These are phyloP conservation scores for Sphaceloma murrayae DNA, from an alignment of 2,329 filamentous ascomycete species.

Conservation along the genomic window DNA sequence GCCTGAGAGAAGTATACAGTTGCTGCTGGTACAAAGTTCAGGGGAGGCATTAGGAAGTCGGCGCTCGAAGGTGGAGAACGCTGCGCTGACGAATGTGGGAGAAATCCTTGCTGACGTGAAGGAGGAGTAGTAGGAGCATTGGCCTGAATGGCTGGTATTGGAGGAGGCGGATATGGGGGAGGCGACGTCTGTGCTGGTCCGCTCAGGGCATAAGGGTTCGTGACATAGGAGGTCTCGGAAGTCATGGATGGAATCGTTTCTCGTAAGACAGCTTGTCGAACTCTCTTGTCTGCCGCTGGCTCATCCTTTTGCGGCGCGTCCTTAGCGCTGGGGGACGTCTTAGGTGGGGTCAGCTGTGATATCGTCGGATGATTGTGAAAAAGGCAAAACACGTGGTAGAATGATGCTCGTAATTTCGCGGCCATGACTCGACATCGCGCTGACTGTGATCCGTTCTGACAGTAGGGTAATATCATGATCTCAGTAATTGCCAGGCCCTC, in stretches of 20 bases:
- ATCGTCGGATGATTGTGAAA: conserved; percentile 87
- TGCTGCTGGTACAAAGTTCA: conserved; percentile 76
- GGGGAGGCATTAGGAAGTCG: conserved; percentile 68
- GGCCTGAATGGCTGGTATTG: conserved; percentile 20
- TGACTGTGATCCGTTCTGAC: conserved; percentile 62
- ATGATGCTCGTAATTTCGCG: conserved; percentile 84
- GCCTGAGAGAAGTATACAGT: conserved; percentile 73
- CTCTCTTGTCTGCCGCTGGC: conserved; percentile 21
- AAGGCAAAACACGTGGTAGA: conserved; percentile 92
- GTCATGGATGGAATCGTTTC: conserved; percentile 41
- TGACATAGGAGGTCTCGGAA: conserved; percentile 43
- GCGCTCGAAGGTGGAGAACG: conserved; percentile 38
- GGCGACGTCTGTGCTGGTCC: conserved; percentile 35
- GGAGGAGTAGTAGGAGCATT: conserved; percentile 27
- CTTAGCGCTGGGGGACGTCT: neutral
- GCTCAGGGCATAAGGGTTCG: conserved; percentile 38
- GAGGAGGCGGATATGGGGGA: conserved; percentile 26
- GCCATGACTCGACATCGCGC: conserved; percentile 77
- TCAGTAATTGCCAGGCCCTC: conserved; percentile 86
- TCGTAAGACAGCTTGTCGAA: conserved; percentile 32
- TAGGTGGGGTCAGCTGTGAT: conserved; percentile 40
- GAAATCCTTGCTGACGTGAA: conserved; percentile 35
- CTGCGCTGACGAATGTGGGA: conserved; percentile 27
- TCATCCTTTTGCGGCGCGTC: conserved; percentile 19
- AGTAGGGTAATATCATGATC: conserved; percentile 65